A percentile compares a stretch with the other conserved stretches of the same genome.
phyloP scores from a whole-genome alignment of 2,329 filamentous ascomycete genomes.

The Fusarium continuum region DNA sequence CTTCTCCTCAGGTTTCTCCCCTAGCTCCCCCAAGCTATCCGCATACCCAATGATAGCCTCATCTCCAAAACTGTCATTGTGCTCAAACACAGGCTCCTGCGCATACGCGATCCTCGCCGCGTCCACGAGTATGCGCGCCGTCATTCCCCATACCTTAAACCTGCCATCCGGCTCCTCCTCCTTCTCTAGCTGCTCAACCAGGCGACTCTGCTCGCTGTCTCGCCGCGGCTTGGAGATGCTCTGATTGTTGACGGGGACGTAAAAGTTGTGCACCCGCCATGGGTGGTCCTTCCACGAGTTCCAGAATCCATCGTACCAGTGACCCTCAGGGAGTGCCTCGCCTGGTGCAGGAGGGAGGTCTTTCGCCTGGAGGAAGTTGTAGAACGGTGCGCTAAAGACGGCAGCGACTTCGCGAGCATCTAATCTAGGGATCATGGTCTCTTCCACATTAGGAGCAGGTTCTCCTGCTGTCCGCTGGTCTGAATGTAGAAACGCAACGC shows the following conservation, averaged over 20 bases:
- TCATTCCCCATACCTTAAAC: constrained; percentile 96
- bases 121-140: constrained; percentile 88
- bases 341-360: constrained; percentile 62
- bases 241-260: constrained; percentile 80
- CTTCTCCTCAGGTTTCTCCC: constrained; percentile 50
- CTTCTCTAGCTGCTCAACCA: constrained; percentile 57
- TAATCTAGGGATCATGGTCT: constrained; percentile 78
- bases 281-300: constrained; percentile 76
- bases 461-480: constrained; percentile 54
- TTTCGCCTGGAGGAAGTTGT: constrained; percentile 75
- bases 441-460: constrained; percentile 63
- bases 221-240: constrained; percentile 69
- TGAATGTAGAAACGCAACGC: constrained; percentile 79
- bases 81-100: constrained; percentile 85
- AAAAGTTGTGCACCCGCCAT: constrained; percentile 94
- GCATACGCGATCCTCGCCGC: constrained; percentile 85
- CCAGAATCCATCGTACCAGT: constrained; percentile 91
- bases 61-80: constrained; percentile 64
- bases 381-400: constrained; percentile 89
- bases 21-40: constrained; percentile 57
- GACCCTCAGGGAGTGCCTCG: constrained; percentile 57
- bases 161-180: constrained; percentile 59
- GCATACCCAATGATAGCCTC: constrained; percentile 59
- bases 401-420: constrained; percentile 93
- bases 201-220: constrained; percentile 53